Base-by-base conservation (phyloP, 306 rosid species). In the Corylus heterophylla region DNA sequence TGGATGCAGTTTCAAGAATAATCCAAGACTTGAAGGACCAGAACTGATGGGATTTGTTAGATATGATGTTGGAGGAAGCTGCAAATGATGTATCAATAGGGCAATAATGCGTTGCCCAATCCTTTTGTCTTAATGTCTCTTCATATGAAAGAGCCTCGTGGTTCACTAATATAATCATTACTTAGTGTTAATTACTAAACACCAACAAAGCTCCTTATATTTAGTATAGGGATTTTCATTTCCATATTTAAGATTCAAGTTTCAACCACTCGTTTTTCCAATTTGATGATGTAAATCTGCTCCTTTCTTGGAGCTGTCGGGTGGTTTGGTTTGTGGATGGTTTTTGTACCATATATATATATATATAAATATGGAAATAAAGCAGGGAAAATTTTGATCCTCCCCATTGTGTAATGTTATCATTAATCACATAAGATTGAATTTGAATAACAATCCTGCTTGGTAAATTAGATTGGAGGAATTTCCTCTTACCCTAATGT, bases 31-130 rank as follows among this genome's bases (percentile, higher is more conserved):
- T 54, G 86, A 90, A 81, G 97, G 98, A 64, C 98, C 98, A 52
- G 91, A 92, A 77, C 87, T 94, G 70, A 86, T 94, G 97, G 98
- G 98, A 51, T 94, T 92, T 76, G 98, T 94, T 79, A 89, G 97
- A 84, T 94, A 94, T 62, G 94, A 89, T 56, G 66, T 14, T n/a
- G 88, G 89, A 82, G 97, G 86, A 84, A 89, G 82, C 85, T 92
- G 98, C 88, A 55, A 89, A 76, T 87, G 81, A 86, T 77, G 83
- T 49, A 29, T 45, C 20, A 62, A 27, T 59, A 72, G 69, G 69
- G 78, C 78, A 78, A 78, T 74, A 52, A 44, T 76, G 77, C 7
- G 59, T 70, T 76, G 83, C 85, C 78, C 29, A 56, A 17, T 73
- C 45, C 80, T 48, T 64, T 70, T 50, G 51, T 61, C 61, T 8